Base-by-base conservation (phyloP, 495 filamentous ascomycete species). In the Lasiosphaeris hirsuta region DNA sequence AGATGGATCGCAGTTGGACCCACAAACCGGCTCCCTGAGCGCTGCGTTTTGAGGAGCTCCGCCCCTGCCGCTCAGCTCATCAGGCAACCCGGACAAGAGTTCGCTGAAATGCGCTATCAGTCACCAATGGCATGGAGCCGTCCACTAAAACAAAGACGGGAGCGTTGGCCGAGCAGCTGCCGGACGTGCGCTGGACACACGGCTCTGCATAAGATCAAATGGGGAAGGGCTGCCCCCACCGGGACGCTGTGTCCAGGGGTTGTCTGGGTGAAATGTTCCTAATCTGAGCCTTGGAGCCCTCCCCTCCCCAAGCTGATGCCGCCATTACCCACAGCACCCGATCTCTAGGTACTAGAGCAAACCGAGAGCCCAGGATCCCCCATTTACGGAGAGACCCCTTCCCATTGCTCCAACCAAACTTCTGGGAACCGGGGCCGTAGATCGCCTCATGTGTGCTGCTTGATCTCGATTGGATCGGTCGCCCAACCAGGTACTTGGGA, bases 381-480 rank as follows among this genome's bases (percentile, higher is more conserved):
- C 44, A 15, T 49, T 36, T 15, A 17, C 15, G 10, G 43, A 11
- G 43, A 11, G 11, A 9, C 19, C n/a, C 14, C 36, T 35, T 60
- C 63, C 45, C 57, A 66, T 66, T 66, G 63, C 39, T 63, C 63
- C 51, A 51, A 66, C 54, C 61, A 37, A 15, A 36, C 62, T 62
- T 59, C 50, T 62, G 64, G 64, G 57, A 56, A 50, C 53, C 45
- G 52, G 48, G 46, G 49, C 41, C 36, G 45, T 62, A 54, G 58
- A 66, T 69, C 66, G n/a, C 35, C 55, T 52, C 41, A 52, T 38
- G 36, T 46, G 17, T 51, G 52, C 58, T 54, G 59, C 59, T 48
- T 51, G 56, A 69, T 67, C 66, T 54, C 64, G 64, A 69, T 69
- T 63, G 60, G 49, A 69, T 66, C 61, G 57, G 54, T 44, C 34